Conservation (phyloP, 257 asterid genomes). For the Vinca minor region DNA sequence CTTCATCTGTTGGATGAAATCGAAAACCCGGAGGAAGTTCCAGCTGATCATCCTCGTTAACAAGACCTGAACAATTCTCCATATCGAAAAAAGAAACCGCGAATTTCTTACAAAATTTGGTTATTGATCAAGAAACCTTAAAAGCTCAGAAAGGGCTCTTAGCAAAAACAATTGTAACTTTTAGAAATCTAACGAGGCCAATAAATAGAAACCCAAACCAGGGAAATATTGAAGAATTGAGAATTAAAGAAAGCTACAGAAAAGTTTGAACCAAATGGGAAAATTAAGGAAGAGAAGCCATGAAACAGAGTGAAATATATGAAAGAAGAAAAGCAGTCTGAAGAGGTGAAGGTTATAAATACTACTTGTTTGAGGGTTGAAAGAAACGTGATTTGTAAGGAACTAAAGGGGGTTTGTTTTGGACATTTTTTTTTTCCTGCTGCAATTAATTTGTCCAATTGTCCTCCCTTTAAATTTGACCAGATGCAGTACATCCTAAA, state of each 20-base stretch:
- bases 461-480: conserved; percentile 35
- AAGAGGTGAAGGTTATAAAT: conserved; percentile 31
- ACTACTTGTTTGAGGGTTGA: conserved; percentile 17
- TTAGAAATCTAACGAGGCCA: conserved; percentile 3
- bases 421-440: neutral
- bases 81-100: too few relatives aligned
- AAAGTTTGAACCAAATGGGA: neutral
- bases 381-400: conserved; percentile 48
- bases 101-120: too few relatives aligned
- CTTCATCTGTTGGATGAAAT: conserved; percentile 77
- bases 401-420: conserved; percentile 18
- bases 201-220: conserved; percentile 13
- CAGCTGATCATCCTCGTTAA: conserved; percentile 27
- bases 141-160: too few relatives aligned
- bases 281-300: too few relatives aligned
- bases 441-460: conserved; percentile 26
- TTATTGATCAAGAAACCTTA: too few relatives aligned
- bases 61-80: conserved; percentile 37
- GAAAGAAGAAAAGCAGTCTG: too few relatives aligned
- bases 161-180: too few relatives aligned
- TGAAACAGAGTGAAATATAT: too few relatives aligned
- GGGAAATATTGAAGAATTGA: conserved; percentile 6
- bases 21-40: conserved; percentile 76
- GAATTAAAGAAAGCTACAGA: neutral
- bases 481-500: conserved; percentile 47